A percentile compares a stretch with the other conserved stretches of the same genome.
Evolutionary conservation across 176 grass and related monocot species (phyloP).

Genomic region (Zoysia pacifica): DNA sequence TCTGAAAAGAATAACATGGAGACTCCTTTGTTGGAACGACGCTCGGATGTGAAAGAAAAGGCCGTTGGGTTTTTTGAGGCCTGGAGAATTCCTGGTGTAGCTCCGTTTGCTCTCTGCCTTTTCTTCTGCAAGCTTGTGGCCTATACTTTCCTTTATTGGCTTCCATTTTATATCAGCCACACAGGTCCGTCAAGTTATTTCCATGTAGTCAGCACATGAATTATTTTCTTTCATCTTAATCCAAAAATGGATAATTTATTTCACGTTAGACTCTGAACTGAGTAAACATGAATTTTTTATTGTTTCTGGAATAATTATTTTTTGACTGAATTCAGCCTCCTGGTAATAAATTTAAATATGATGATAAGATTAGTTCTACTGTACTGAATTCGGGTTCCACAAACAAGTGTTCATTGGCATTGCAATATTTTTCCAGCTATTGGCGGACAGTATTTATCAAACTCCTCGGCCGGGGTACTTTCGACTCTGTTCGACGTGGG

Average conservation of each 20-base stretch:
- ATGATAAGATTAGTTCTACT: neutral
- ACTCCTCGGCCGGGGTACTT: conserved; percentile 48
- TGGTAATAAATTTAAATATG: neutral
- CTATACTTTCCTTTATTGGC: conserved; percentile 88
- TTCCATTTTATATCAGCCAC: conserved; percentile 88
- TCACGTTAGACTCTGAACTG: neutral
- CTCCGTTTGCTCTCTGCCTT: conserved; percentile 72
- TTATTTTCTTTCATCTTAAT: too few relatives aligned
- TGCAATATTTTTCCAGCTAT: conserved; percentile 54
- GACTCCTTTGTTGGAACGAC: conserved; percentile 49
- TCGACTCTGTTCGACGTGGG: conserved; percentile 87
- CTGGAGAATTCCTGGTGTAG: conserved; percentile 79
- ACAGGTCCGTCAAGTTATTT: conserved; percentile 56
- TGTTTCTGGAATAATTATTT: neutral
- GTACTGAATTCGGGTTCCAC: neutral
- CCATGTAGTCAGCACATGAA: too few relatives aligned
- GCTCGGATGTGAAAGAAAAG: conserved; percentile 30
- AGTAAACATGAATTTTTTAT: neutral
- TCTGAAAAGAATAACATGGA: conserved; percentile 49
- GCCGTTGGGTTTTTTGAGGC: conserved; percentile 80
- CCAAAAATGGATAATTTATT: neutral
- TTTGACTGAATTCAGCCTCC: neutral
- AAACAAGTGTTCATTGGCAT: neutral
- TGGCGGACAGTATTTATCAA: conserved; percentile 63
- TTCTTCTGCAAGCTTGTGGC: conserved; percentile 92